Evolutionary conservation across 352 stramenopile species (phyloP).

Genomic region (Thalassiosira hispida): DNA sequence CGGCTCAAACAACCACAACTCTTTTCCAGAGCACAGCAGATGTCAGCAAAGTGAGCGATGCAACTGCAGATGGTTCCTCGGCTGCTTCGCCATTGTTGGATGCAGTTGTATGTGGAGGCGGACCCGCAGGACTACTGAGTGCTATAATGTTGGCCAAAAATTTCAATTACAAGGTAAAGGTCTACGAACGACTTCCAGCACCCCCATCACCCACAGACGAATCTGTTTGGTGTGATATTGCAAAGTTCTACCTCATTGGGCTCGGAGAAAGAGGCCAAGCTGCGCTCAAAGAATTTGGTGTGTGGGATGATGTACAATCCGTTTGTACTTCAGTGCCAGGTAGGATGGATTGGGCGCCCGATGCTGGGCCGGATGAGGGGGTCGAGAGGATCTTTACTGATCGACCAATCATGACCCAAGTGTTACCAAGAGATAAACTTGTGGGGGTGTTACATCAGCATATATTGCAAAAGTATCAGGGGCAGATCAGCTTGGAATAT

Average conservation of each 20-base stretch:
- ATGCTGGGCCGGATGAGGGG: slow-evolving; percentile 57
- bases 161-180: slow-evolving; percentile 61
- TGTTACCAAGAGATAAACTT: slow-evolving; percentile 80
- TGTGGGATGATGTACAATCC: slow-evolving; percentile 75
- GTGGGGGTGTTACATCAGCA: slow-evolving; percentile 74
- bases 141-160: slow-evolving; percentile 82
- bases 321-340: slow-evolving; percentile 79
- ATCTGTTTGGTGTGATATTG: slow-evolving; percentile 76
- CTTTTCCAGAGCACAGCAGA: background rate
- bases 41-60: background rate
- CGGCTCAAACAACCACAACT: background rate
- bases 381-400: slow-evolving; percentile 77
- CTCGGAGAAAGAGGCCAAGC: slow-evolving; percentile 81
- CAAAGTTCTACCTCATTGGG: slow-evolving; percentile 81
- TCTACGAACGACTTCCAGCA: slow-evolving; percentile 79
- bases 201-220: slow-evolving; percentile 71
- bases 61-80: no score
- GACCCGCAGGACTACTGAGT: slow-evolving; percentile 77
- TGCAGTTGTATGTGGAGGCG: slow-evolving; percentile 77
- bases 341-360: slow-evolving; percentile 78
- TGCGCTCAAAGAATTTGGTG: slow-evolving; percentile 75
- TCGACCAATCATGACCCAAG: slow-evolving; percentile 69
- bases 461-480: slow-evolving; percentile 51
- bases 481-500: slow-evolving; percentile 69
- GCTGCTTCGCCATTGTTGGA: slow-evolving; percentile 17